These are phyloP conservation scores for Conidiobolus incongruus DNA, from an alignment of 371 early-diverging fungal species.

Conservation along the genomic window DNA sequence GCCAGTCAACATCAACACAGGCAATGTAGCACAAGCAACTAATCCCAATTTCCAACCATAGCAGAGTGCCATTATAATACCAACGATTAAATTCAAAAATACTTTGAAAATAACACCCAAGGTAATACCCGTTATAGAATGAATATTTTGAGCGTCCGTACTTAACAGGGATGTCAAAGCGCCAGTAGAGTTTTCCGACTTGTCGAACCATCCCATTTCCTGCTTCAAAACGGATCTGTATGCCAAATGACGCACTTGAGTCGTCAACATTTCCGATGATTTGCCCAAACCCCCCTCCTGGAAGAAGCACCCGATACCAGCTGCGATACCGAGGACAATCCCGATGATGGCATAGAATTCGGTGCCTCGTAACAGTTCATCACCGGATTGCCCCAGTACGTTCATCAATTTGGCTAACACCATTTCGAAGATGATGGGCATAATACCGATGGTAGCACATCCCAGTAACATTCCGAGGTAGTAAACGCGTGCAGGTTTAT, in stretches of 20 bases:
- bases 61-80: slow-evolving; percentile 23
- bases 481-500: too few species aligned
- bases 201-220: too few species aligned
- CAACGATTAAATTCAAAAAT: background rate
- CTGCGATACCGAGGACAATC: slow-evolving; percentile 28
- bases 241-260: slow-evolving; percentile 23
- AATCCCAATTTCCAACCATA: slow-evolving; percentile 41
- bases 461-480: too few species aligned
- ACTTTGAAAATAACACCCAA: slow-evolving; percentile 6
- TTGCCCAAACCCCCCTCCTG: slow-evolving; percentile 17
- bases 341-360: slow-evolving; percentile 58
- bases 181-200: slow-evolving; percentile 54
- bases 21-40: slow-evolving; percentile 27
- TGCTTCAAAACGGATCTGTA: slow-evolving; percentile 37
- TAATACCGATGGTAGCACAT: slow-evolving; percentile 7
- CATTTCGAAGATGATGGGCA: slow-evolving; percentile 20
- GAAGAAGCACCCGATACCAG: slow-evolving; percentile 17
- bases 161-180: slow-evolving; percentile 59
- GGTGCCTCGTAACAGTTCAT: slow-evolving; percentile 11
- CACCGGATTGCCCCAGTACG: slow-evolving; percentile 6
- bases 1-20: slow-evolving; percentile 11
- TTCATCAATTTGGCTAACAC: slow-evolving; percentile 25
- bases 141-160: slow-evolving; percentile 38
- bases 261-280: slow-evolving; percentile 30
- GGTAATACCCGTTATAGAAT: slow-evolving; percentile 17